Percentiles rank a stretch among this genome's conserved stretches.
Evolutionary conservation across 768 basidiomycete species (phyloP).

Genomic region (Phlebiopsis gigantea): DNA sequence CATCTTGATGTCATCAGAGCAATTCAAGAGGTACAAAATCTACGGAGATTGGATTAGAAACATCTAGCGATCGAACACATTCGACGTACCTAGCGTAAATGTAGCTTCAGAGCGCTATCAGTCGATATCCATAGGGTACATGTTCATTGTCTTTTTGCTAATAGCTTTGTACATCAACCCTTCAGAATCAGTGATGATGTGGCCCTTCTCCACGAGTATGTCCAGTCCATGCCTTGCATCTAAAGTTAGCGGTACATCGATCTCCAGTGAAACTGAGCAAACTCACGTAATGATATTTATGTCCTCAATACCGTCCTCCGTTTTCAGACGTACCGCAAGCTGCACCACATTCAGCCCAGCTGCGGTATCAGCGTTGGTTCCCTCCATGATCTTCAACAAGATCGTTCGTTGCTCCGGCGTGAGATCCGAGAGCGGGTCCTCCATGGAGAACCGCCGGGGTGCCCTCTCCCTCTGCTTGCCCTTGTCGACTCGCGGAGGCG

Average conservation of each 20-base stretch:
- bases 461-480: neutral
- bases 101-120: no score
- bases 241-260: neutral
- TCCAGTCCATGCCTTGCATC: constrained; percentile 20
- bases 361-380: neutral
- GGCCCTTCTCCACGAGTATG: constrained; percentile 14
- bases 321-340: neutral
- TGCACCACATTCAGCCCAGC: neutral
- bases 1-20: no score
- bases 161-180: neutral
- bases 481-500: neutral
- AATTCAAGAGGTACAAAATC: no score
- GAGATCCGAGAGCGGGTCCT: constrained; percentile 20
- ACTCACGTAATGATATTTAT: neutral
- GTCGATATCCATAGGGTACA: no score
- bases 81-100: no score
- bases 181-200: constrained; percentile 10
- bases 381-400: constrained; percentile 18
- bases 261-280: no score
- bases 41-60: no score
- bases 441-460: neutral
- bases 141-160: no score
- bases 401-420: constrained; percentile 18
- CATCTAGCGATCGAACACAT: no score
- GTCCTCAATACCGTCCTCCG: neutral